Percentiles rank a stretch among this genome's conserved stretches.
These are phyloP conservation scores for Gracilariopsis chorda DNA, from an alignment of 23 red algal species.

Conservation along the genomic window DNA sequence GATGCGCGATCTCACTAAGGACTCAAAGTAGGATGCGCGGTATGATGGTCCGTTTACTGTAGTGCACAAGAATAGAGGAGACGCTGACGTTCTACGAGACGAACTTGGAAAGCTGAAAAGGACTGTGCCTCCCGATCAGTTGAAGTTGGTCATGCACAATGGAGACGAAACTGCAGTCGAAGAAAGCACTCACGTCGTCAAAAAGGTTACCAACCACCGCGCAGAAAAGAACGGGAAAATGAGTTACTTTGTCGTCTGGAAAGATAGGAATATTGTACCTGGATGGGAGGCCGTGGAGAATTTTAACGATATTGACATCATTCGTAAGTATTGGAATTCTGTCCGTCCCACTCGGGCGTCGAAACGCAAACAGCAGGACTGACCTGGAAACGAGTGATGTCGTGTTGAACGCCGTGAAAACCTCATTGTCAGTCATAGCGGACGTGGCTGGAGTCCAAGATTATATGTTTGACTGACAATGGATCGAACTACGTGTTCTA, in stretches of 20 bases:
- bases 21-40: background rate
- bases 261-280: background rate
- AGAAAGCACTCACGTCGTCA: background rate
- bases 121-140: background rate
- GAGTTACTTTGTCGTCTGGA: slow-evolving; percentile 2
- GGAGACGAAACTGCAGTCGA: background rate
- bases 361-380: too few relatives aligned
- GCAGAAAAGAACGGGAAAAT: background rate
- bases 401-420: too few relatives aligned
- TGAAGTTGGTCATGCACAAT: background rate
- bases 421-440: too few relatives aligned
- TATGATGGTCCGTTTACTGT: background rate
- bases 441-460: too few relatives aligned
- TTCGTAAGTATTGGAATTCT: slow-evolving; percentile 16
- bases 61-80: slow-evolving; percentile 1
- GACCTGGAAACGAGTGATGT: slow-evolving; percentile 19
- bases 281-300: background rate
- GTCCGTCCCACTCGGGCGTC: background rate
- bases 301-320: slow-evolving; percentile 15
- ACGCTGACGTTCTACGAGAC: background rate
- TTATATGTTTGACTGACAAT: too few relatives aligned
- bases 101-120: background rate
- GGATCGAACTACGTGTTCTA: too few relatives aligned
- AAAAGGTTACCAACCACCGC: background rate
- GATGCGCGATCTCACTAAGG: background rate